A percentile compares a stretch with the other conserved stretches of the same genome.
Evolutionary conservation across 805 yeast genomes (phyloP).

Genomic region (Suhomyces sp.): DNA sequence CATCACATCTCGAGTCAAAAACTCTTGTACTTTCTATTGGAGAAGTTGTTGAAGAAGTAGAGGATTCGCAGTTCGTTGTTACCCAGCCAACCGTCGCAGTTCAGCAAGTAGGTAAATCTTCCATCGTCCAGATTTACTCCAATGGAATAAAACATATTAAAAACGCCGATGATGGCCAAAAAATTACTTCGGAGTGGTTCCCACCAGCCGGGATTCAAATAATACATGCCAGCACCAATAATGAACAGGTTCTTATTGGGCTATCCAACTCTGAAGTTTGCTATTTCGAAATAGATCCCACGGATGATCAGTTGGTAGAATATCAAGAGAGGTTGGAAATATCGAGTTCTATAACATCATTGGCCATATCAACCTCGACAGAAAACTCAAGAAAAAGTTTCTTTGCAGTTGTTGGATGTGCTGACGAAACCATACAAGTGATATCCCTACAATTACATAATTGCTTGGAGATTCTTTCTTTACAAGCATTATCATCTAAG

Average conservation of each 20-base stretch:
- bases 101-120: slow-evolving; percentile 60
- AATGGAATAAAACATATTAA: slow-evolving; percentile 62
- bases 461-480: slow-evolving; percentile 58
- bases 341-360: slow-evolving; percentile 45
- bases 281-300: slow-evolving; percentile 74
- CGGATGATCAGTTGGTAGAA: slow-evolving; percentile 64
- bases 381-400: slow-evolving; percentile 49
- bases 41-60: slow-evolving; percentile 74
- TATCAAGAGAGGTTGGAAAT: slow-evolving; percentile 62
- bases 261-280: slow-evolving; percentile 72
- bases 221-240: slow-evolving; percentile 58
- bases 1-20: slow-evolving; percentile 53
- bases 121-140: slow-evolving; percentile 71
- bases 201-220: slow-evolving; percentile 78
- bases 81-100: slow-evolving; percentile 65
- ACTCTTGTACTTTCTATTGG: slow-evolving; percentile 78
- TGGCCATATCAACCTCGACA: slow-evolving; percentile 48
- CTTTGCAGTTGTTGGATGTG: slow-evolving; percentile 67
- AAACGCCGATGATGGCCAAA: slow-evolving; percentile 12
- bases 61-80: slow-evolving; percentile 59
- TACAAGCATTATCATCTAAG: slow-evolving; percentile 63
- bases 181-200: slow-evolving; percentile 63
- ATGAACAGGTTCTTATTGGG: slow-evolving; percentile 66
- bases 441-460: slow-evolving; percentile 59
- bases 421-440: slow-evolving; percentile 68